Evolutionary conservation across 2,329 filamentous ascomycete genomes (phyloP).

Genomic region (Fusarium bactridioides): DNA sequence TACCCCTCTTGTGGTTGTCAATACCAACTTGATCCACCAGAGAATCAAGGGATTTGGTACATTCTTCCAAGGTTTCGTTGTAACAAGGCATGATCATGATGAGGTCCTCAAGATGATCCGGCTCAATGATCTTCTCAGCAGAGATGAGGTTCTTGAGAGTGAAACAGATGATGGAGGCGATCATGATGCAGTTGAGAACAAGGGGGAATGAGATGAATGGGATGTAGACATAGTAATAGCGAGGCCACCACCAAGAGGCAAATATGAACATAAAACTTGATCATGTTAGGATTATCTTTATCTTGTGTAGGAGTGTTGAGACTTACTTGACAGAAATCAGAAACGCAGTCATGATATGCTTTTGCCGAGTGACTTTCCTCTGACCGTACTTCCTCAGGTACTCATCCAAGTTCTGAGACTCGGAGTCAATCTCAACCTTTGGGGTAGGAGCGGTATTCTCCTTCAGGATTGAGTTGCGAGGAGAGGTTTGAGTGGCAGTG

Average conservation of each 20-base stretch:
- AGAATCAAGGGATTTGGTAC: conserved; percentile 45
- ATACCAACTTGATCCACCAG: conserved; percentile 32
- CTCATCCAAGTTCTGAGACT: conserved; percentile 24
- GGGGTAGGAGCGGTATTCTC: not conserved
- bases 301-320: rapidly evolving
- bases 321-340: conserved; percentile 24
- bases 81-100: conserved; percentile 53
- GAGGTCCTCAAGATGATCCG: conserved; percentile 43
- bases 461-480: not conserved
- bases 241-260: conserved; percentile 39
- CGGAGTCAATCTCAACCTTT: conserved; percentile 15
- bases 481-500: conserved; percentile 11
- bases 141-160: conserved; percentile 19
- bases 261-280: conserved; percentile 37
- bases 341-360: conserved; percentile 25
- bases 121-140: conserved; percentile 27
- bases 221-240: conserved; percentile 36
- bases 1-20: conserved; percentile 30
- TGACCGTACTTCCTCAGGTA: conserved; percentile 15
- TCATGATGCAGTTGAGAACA: conserved; percentile 39
- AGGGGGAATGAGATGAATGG: conserved; percentile 40
- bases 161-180: conserved; percentile 31
- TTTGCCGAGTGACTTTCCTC: conserved; percentile 18
- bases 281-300: not conserved
- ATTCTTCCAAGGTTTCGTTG: conserved; percentile 52